These are phyloP conservation scores for Colletotrichum incanum DNA, from an alignment of 2,329 filamentous ascomycete genomes.

Conservation along the genomic window DNA sequence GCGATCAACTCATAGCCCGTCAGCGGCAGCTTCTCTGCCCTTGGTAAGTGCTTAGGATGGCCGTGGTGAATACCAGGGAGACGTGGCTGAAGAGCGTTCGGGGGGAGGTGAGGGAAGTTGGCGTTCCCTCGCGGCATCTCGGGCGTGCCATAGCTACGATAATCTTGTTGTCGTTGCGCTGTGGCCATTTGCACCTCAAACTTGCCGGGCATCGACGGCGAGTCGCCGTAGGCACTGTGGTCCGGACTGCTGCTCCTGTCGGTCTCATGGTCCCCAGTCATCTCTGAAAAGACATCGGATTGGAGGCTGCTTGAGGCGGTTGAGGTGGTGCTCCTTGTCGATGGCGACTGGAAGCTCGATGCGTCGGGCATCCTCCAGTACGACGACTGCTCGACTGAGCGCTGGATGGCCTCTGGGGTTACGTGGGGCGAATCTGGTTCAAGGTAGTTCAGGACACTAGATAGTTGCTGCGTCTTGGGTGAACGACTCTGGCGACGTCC, in stretches of 20 bases:
- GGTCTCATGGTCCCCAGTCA: constrained; percentile 56
- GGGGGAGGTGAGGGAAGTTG: constrained; percentile 55
- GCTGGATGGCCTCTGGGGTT: constrained; percentile 53
- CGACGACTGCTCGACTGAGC: constrained; percentile 50
- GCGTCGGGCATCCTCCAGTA: constrained; percentile 48
- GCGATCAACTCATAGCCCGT: constrained; percentile 77
- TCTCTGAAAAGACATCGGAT: constrained; percentile 59
- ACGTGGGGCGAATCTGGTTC: constrained; percentile 71
- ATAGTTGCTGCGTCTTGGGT: constrained; percentile 39
- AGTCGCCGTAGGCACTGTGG: constrained; percentile 53
- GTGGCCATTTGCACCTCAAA: constrained; percentile 39
- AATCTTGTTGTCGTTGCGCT: constrained; percentile 29
- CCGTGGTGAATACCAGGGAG: constrained; percentile 49
- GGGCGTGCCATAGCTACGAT: constrained; percentile 57
- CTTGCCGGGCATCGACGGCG: constrained; percentile 25
- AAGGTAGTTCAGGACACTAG: constrained; percentile 67
- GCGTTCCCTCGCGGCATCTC: constrained; percentile 60
- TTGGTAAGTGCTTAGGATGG: constrained; percentile 53
- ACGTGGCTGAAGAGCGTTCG: constrained; percentile 56
- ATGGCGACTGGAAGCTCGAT: constrained; percentile 48
- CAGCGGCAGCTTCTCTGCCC: constrained; percentile 61
- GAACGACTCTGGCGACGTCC: constrained; percentile 36
- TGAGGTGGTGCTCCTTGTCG: constrained; percentile 52
- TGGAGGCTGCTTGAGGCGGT: constrained; percentile 70
- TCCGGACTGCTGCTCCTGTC: constrained; percentile 63